Conservation (phyloP, 371 early-diverging fungal genomes). For the Mucor sp. region DNA sequence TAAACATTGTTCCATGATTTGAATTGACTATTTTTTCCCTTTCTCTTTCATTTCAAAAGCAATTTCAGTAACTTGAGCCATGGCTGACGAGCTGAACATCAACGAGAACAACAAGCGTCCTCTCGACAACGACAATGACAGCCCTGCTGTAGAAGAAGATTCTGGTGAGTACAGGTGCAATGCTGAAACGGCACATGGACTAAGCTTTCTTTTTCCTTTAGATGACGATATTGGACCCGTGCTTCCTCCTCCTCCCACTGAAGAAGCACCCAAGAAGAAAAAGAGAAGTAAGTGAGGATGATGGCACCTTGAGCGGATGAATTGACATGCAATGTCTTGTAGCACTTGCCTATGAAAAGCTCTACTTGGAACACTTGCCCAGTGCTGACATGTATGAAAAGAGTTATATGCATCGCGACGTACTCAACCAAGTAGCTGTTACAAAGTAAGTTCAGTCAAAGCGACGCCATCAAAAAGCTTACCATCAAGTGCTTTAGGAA, state of each 20-base stretch:
- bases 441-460: slow-evolving; percentile 56
- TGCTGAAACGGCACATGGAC: background rate
- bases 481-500: slow-evolving; percentile 39
- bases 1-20: background rate
- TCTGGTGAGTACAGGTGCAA: slow-evolving; percentile 12
- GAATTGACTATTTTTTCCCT: background rate
- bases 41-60: background rate
- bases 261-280: slow-evolving; percentile 37
- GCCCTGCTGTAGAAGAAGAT: slow-evolving; percentile 8
- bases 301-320: no score
- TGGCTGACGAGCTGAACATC: slow-evolving; percentile 20
- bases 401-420: slow-evolving; percentile 95
- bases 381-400: slow-evolving; percentile 88
- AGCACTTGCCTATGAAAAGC: slow-evolving; percentile 75
- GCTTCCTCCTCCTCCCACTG: slow-evolving; percentile 33
- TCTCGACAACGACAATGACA: slow-evolving; percentile 22
- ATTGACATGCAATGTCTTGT: background rate
- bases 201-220: background rate
- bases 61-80: slow-evolving; percentile 1
- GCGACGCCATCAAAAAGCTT: background rate
- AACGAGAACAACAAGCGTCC: slow-evolving; percentile 32
- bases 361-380: slow-evolving; percentile 80
- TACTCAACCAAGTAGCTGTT: slow-evolving; percentile 74
- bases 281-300: slow-evolving; percentile 31
- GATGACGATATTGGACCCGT: slow-evolving; percentile 48